Conservation (phyloP, 2,329 filamentous ascomycete species). For the Diaporthe helianthi region DNA sequence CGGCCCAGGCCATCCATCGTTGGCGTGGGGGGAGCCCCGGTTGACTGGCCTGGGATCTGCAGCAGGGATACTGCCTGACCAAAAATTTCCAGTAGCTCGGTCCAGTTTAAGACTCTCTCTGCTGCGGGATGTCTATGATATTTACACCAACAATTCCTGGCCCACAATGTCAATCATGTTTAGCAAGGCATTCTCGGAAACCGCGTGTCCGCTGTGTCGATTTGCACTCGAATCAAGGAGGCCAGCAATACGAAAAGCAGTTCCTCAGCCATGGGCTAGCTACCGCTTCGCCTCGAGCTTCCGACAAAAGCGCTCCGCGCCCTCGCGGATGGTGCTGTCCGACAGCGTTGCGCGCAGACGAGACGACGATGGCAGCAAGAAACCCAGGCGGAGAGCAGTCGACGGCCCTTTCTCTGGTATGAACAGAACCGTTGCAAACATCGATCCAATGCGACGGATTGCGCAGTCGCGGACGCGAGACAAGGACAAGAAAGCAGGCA, state of each 20-base stretch:
- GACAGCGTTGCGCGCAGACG: slow-evolving; percentile 53
- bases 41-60: background rate
- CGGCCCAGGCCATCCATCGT: slow-evolving; percentile 1
- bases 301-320: slow-evolving; percentile 45
- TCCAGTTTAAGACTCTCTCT: background rate
- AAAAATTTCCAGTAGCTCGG: slow-evolving; percentile 25
- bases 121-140: background rate
- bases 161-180: slow-evolving; percentile 29
- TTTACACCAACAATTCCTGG: background rate
- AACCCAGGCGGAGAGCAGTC: slow-evolving; percentile 46
- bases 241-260: slow-evolving; percentile 6
- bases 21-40: background rate
- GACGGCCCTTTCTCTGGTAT: slow-evolving; percentile 62
- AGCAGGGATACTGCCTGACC: background rate
- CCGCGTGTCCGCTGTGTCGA: slow-evolving; percentile 31
- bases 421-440: slow-evolving; percentile 59
- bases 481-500: slow-evolving; percentile 42
- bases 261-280: slow-evolving; percentile 43
- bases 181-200: slow-evolving; percentile 25
- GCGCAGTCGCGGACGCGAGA: slow-evolving; percentile 37
- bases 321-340: slow-evolving; percentile 66
- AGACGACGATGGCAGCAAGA: slow-evolving; percentile 44
- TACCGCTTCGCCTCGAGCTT: slow-evolving; percentile 47
- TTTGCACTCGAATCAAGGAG: slow-evolving; percentile 24
- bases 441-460: slow-evolving; percentile 40